A percentile compares a stretch with the other conserved stretches of the same genome.
These are phyloP conservation scores for Leishmania major DNA, from an alignment of 208 protist genomes.

Conservation along the genomic window DNA sequence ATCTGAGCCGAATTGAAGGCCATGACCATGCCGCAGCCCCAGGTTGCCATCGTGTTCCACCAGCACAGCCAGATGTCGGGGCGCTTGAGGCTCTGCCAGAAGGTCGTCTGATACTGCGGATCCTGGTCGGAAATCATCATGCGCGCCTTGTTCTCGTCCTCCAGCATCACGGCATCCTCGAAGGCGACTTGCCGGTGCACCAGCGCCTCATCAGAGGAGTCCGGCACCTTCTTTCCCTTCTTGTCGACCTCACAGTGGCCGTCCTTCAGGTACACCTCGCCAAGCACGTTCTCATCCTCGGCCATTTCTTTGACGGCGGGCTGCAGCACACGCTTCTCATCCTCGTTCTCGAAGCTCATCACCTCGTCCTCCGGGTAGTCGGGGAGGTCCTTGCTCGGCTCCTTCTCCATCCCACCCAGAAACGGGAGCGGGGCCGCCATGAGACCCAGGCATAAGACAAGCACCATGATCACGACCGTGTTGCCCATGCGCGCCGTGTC, in stretches of 20 bases:
- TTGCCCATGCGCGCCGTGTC: conserved; percentile 32
- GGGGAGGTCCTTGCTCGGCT: conserved; percentile 35
- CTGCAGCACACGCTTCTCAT: conserved; percentile 18
- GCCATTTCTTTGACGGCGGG: conserved; percentile 11
- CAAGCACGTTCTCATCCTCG: conserved; percentile 17
- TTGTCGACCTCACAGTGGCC: neutral
- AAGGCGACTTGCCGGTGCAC: neutral
- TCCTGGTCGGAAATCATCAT: conserved; percentile 35
- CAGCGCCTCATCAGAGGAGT: neutral
- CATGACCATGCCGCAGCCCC: conserved; percentile 67
- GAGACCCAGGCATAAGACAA: conserved; percentile 35
- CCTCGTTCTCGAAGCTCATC: neutral
- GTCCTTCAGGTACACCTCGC: conserved; percentile 17
- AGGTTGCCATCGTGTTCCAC: conserved; percentile 61
- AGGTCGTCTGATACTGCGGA: conserved; percentile 66
- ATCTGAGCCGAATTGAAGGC: conserved; percentile 71
- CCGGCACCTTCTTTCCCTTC: neutral
- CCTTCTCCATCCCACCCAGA: conserved; percentile 53
- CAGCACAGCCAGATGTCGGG: conserved; percentile 65
- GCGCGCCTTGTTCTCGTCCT: conserved; percentile 34
- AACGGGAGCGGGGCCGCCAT: conserved; percentile 40
- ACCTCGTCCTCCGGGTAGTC: conserved; percentile 4
- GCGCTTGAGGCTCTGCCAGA: conserved; percentile 43
- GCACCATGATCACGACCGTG: conserved; percentile 42
- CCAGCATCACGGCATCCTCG: conserved; percentile 15